These are phyloP conservation scores for Penicillium sp. DNA, from an alignment of 2,329 filamentous ascomycete genomes.

Conservation along the genomic window DNA sequence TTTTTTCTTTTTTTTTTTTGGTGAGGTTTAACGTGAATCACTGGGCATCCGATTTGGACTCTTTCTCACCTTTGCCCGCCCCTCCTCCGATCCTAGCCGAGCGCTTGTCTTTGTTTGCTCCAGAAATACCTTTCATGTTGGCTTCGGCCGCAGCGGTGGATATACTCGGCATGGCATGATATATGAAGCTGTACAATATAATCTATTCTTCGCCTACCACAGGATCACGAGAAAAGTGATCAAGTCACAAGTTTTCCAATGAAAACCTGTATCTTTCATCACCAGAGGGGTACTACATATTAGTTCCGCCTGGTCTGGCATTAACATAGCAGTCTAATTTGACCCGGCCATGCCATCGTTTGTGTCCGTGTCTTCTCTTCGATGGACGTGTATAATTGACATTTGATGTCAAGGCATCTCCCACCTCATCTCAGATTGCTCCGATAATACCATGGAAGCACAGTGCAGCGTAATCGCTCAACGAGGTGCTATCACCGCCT, in stretches of 20 bases:
- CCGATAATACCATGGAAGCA: no score
- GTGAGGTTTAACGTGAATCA: slow-evolving; percentile 12
- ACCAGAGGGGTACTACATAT: no score
- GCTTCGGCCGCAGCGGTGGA: slow-evolving; percentile 9
- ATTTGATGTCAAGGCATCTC: no score
- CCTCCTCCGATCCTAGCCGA: slow-evolving; percentile 10
- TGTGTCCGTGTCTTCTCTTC: no score
- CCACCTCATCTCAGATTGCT: no score
- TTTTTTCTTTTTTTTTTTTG: slow-evolving; percentile 2
- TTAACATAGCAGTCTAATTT: no score
- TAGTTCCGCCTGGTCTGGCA: no score
- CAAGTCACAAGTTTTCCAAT: neutral
- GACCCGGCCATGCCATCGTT: no score
- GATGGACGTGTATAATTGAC: no score
- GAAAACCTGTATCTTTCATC: no score
- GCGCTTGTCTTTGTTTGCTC: slow-evolving; percentile 10
- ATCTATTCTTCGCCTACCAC: slow-evolving; percentile 1
- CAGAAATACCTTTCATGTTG: slow-evolving; percentile 3
- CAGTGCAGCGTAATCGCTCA: no score
- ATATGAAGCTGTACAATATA: slow-evolving; percentile 22
- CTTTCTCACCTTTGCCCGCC: slow-evolving; percentile 16
- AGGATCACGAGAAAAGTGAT: neutral
- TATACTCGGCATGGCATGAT: slow-evolving; percentile 17
- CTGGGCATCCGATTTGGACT: slow-evolving; percentile 18
- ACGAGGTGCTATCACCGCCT: no score